These are phyloP conservation scores for Leptosphaerulina australis DNA, from an alignment of 2,329 filamentous ascomycete genomes.

Conservation along the genomic window DNA sequence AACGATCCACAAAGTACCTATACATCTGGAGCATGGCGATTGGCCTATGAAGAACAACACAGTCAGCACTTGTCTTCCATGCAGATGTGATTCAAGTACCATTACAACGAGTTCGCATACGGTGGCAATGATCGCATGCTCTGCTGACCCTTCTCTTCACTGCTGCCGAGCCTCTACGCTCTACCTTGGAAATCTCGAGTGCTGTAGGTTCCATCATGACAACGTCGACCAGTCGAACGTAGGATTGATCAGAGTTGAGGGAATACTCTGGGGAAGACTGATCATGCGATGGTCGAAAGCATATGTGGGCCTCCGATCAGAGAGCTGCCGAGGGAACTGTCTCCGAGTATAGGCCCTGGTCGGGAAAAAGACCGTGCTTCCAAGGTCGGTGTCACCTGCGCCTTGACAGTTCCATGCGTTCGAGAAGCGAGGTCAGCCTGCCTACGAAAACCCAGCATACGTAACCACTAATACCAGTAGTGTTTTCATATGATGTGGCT, in stretches of 20 bases:
- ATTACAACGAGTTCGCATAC: constrained; percentile 91
- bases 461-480: constrained; percentile 39
- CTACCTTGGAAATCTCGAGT: constrained; percentile 37
- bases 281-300: constrained; percentile 46
- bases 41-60: constrained; percentile 56
- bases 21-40: constrained; percentile 87
- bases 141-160: constrained; percentile 87
- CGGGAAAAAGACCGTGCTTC: constrained; percentile 27
- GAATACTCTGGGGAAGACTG: constrained; percentile 35
- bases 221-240: constrained; percentile 23
- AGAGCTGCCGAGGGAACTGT: constrained; percentile 40
- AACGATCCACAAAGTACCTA: constrained; percentile 64
- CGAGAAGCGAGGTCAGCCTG: constrained; percentile 48
- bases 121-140: constrained; percentile 95
- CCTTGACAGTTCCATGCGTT: constrained; percentile 48
- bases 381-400: constrained; percentile 42
- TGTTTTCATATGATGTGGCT: constrained; percentile 29
- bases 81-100: constrained; percentile 43
- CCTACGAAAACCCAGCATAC: constrained; percentile 38
- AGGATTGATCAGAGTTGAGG: constrained; percentile 12
- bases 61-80: constrained; percentile 6
- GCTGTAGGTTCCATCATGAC: constrained; percentile 36
- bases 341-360: constrained; percentile 38
- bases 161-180: constrained; percentile 58
- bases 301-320: constrained; percentile 44